These are phyloP conservation scores for Letharia lupina DNA, from an alignment of 495 filamentous ascomycete genomes.

Conservation along the genomic window DNA sequence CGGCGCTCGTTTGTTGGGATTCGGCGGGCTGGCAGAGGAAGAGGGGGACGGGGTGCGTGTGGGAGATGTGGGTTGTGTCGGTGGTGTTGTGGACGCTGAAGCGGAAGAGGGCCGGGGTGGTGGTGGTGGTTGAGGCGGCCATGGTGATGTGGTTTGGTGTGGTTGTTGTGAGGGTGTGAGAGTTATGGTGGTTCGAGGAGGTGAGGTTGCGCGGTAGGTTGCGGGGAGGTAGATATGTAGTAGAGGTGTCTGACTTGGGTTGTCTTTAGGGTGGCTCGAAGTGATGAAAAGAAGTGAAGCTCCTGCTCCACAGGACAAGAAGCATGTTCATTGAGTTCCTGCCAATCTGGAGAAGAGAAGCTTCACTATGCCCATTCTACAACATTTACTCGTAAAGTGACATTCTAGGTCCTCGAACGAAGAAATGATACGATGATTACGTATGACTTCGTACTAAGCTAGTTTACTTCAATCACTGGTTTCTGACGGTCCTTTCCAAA, in stretches of 20 bases:
- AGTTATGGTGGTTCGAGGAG: neutral
- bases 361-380: too few relatives aligned
- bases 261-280: neutral
- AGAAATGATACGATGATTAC: too few relatives aligned
- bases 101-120: conserved; percentile 10
- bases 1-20: conserved; percentile 1
- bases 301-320: neutral
- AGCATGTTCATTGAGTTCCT: neutral
- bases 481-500: too few relatives aligned
- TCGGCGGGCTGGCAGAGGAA: conserved; percentile 13
- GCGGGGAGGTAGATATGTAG: neutral
- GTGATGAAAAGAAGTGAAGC: neutral
- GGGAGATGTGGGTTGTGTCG: neutral
- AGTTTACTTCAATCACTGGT: too few relatives aligned
- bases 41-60: conserved; percentile 16
- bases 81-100: conserved; percentile 9
- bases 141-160: neutral
- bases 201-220: neutral
- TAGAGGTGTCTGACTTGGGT: neutral
- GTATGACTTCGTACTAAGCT: too few relatives aligned
- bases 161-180: neutral
- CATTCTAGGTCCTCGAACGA: too few relatives aligned
- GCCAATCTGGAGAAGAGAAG: too few relatives aligned
- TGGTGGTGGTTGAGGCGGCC: conserved; percentile 6
- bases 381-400: too few relatives aligned